Base-by-base conservation (phyloP, 768 basidiomycete species). In the Pisolithus tinctorius region DNA sequence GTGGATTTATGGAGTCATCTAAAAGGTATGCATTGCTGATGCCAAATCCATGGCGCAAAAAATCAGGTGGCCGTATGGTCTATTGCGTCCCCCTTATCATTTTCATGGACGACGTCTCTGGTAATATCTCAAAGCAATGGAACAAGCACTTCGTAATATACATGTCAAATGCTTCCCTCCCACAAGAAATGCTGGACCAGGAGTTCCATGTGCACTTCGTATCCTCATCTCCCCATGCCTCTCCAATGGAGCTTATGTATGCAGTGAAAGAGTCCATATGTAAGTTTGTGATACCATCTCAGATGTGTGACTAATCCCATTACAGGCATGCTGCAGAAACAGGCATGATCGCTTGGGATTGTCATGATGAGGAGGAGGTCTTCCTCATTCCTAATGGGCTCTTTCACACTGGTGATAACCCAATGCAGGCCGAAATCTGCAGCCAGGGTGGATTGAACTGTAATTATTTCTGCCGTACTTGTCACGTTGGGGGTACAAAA, bases 91-190 rank as follows among this genome's bases (percentile, higher is more conserved):
- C 47, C 1, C 47, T 48, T 0, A 48, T 53, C 3, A 48, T 53
- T 10, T 53, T 53, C 23, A 53, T 53, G 51, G 74, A 77, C 48
- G 72, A 77, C 56, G 69, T 74, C 0, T 77, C 73, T 0, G 74
- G 73, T 8, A 76, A 76, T 51, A 54, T 62, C 9, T 70, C 67
- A 4, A 77, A 77, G 54, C 68, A 68, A 34, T 77, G 68, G 66
- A 77, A 76, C 54, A 73, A 75, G 45, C 76, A 77, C 48, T 67
- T 61, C 58, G 75, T 74, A 44, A 64, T 70, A 0, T 75, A 74
- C 45, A 57, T 72, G 23, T 66, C 59, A 1, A 67, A 74, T 39
- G 51, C 61, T 13, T 71, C 68, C 48, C 58, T 76, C 0, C 74
- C 71, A 0, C 60, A 62, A 9, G 47, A 59, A 27, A 57, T 74